Evolutionary conservation across 1,284 basidiomycete species (phyloP), one percentile per base, ranked within the genome.

Genomic region (Golubevia sp.): DNA sequence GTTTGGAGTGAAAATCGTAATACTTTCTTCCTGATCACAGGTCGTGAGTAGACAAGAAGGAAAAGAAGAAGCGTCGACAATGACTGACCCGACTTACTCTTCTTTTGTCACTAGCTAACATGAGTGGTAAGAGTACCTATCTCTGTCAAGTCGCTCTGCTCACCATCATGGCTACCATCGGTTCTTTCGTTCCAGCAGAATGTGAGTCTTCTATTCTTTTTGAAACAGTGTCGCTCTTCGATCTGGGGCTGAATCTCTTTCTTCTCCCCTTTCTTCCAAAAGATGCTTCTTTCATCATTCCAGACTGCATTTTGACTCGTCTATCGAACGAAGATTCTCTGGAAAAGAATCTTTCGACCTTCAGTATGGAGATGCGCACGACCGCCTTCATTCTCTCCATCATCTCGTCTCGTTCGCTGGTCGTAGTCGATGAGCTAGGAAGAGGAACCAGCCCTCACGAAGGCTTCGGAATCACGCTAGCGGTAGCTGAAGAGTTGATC

Each of bases 341-440:
- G 11, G 90, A 93, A 79, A 84, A 85, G 38, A 74, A 85, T 58
- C 62, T 68, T 15, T 62, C 68, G 2, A 73, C 69, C 0, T 76
- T 75, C 60, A 71, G 68, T 8, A 55, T 61, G 20, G 72, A 74
- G 60, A 76, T 77, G 78, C 65, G 69, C 3, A 67, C 65, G 3
- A 51, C 68, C 25, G 64, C 64, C 2, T 62, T 64, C 67, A 92
- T 92, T 90, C 74, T 83, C 23, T 73, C 69, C 1, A 85, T 93
- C n/a, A 91, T 65, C 2, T 61, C 70, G 25, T 63, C 66, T 5
- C 25, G 50, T 2, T 91, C 91, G 0, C 86, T 98, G 11, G 86
- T 98, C 0, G 84, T 98, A 0, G 88, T 98, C 26, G 96, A 99
- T 79, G 96, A 98, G 83, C 88, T 97, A 13, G 91, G 93, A 2